Base-by-base conservation (phyloP, 257 asterid species). In the Haberlea rhodopensis region DNA sequence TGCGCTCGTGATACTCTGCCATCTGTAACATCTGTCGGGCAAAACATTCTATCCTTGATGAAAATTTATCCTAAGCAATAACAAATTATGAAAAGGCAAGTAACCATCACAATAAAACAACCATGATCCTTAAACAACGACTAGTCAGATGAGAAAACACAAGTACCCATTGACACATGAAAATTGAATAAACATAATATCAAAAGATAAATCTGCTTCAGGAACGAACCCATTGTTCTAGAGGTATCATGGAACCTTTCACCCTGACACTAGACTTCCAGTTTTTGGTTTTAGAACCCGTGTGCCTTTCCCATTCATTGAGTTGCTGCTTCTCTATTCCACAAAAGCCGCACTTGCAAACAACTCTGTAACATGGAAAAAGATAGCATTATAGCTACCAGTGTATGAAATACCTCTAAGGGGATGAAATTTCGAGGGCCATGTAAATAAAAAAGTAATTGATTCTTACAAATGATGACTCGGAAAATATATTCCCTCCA, bases 281-380 rank as follows among this genome's bases (percentile, higher is more conserved):
- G 78, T 90, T 86, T 77, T 86, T 94, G 15, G 76, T 69, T 81
- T 67, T 90, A 56, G 87, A 84, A 52, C 97, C 99, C 6, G 96
- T 90, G 79, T 94, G 99, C 61, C 94, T 78, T 75, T 83, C 97
- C 99, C 99, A 94, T 70, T 87, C 95, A 72, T 90, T 90, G 60
- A 94, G 95, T 65, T 95, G 83, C 84, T 79, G 92, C 79, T 90
- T 94, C 69, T 90, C 88, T 57, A 80, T 76, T 80, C 97, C 96
- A 75, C 99, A 94, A 51, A 66, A 82, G 31, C 97, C 97, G 71
- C 99, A 94, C 81, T 90, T 90, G 89, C 99, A 94, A 75, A 87
- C 91, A 82, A 94, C 99, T 76, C 99, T 94, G 81, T 73, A 73
- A 67, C 40, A 70, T 67, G 62, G 32, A 46, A 55, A 34, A 37